A percentile compares a stretch with the other conserved stretches of the same genome.
phyloP scores from a whole-genome alignment of 1,139 yeast genomes.

The Debaryomycetaceae sp. region DNA sequence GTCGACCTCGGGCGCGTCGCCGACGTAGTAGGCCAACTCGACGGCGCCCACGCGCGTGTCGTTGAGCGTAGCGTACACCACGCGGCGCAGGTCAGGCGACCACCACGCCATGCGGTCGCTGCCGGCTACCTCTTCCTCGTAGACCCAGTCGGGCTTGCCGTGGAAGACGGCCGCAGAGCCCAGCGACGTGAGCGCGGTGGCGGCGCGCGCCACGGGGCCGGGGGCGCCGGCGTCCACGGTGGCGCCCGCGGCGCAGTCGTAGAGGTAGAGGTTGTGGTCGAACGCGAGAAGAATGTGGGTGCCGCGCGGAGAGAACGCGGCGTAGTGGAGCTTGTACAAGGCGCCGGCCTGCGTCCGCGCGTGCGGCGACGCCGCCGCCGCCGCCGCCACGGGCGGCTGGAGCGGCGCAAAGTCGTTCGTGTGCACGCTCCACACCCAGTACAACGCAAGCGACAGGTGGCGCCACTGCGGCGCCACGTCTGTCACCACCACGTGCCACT shows the following conservation, averaged over 20 bases:
- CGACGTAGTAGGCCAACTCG: slow-evolving; percentile 59
- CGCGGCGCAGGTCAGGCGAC: slow-evolving; percentile 65
- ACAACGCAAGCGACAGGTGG: slow-evolving; percentile 36
- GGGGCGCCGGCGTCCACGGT: slow-evolving; percentile 38
- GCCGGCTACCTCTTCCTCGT: slow-evolving; percentile 82
- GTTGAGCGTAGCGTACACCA: slow-evolving; percentile 65
- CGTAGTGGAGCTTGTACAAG: slow-evolving; percentile 35
- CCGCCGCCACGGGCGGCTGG: slow-evolving; percentile 16
- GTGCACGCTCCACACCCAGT: slow-evolving; percentile 30
- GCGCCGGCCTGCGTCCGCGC: slow-evolving; percentile 7
- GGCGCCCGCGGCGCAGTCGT: slow-evolving; percentile 23
- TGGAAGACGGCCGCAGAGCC: slow-evolving; percentile 69
- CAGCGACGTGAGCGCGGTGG: slow-evolving; percentile 53
- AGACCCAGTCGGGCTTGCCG: slow-evolving; percentile 70
- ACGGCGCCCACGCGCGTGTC: slow-evolving; percentile 68
- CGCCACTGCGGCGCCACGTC: slow-evolving; percentile 36
- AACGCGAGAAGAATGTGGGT: slow-evolving; percentile 29
- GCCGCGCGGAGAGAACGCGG: slow-evolving; percentile 39
- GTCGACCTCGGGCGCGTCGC: slow-evolving; percentile 31
- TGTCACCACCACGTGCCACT: slow-evolving; percentile 31
- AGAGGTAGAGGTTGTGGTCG: slow-evolving; percentile 39
- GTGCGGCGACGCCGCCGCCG: slow-evolving; percentile 1
- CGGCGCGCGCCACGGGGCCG: slow-evolving; percentile 20
- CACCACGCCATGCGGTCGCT: slow-evolving; percentile 79
- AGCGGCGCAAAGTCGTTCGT: slow-evolving; percentile 21